phyloP scores from a whole-genome alignment of 2,329 filamentous ascomycete genomes.

The Talaromyces marneffei region DNA sequence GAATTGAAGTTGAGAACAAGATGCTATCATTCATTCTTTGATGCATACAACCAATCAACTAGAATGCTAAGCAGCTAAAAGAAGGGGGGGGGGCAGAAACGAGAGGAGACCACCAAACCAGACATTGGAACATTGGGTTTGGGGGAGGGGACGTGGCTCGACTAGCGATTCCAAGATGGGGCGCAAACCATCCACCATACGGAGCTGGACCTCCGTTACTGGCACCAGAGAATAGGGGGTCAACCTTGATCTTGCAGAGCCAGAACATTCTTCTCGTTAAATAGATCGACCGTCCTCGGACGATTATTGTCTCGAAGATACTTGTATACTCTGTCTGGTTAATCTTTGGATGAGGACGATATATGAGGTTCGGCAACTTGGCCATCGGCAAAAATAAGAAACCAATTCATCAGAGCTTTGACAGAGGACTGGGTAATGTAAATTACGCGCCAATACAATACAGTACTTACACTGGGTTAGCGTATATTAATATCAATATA shows the following conservation, averaged over 20 bases:
- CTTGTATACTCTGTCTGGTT: not conserved
- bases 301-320: not conserved
- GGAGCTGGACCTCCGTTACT: not conserved
- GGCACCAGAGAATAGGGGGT: not conserved
- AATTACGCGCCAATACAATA: not conserved
- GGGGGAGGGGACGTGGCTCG: not conserved
- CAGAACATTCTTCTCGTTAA: too few relatives aligned
- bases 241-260: not conserved
- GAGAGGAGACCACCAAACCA: too few relatives aligned
- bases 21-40: too few relatives aligned
- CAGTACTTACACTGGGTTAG: not conserved
- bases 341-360: not conserved
- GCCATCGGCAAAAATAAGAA: not conserved
- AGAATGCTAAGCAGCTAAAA: not conserved
- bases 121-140: not conserved
- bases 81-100: not conserved
- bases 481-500: not conserved
- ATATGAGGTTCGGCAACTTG: not conserved
- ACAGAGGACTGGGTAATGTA: not conserved
- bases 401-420: not conserved
- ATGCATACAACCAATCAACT: not conserved
- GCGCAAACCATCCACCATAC: not conserved
- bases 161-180: constrained; percentile 5
- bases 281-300: too few relatives aligned
- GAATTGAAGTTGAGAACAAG: not conserved